Evolutionary conservation across 2,329 filamentous ascomycete genomes (phyloP).

Genomic region (Cladosporium velox): DNA sequence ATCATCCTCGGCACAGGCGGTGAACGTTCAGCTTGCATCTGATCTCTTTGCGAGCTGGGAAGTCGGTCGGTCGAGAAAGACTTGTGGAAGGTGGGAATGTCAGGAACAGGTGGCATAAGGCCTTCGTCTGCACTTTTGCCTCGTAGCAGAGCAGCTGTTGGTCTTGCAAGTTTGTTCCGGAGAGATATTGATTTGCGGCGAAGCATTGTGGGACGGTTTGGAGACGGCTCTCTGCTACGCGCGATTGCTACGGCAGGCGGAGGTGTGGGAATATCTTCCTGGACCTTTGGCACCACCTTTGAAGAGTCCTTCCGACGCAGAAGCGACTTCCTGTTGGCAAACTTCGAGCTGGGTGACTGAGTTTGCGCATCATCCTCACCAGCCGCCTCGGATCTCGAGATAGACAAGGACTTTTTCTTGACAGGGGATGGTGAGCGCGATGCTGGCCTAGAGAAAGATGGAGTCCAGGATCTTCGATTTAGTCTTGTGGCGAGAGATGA

Average conservation of each 20-base stretch:
- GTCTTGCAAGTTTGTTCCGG: slow-evolving; percentile 16
- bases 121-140: slow-evolving; percentile 17
- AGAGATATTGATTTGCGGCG: slow-evolving; percentile 17
- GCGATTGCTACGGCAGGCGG: background rate
- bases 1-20: slow-evolving; percentile 47
- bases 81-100: slow-evolving; percentile 47
- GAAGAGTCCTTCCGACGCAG: slow-evolving; percentile 24
- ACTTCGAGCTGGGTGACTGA: slow-evolving; percentile 8
- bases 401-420: slow-evolving; percentile 23
- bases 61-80: slow-evolving; percentile 54
- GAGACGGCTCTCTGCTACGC: slow-evolving; percentile 6
- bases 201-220: slow-evolving; percentile 11
- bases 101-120: slow-evolving; percentile 29
- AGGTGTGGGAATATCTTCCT: background rate
- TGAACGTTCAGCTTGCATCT: slow-evolving; percentile 39
- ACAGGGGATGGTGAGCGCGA: slow-evolving; percentile 38
- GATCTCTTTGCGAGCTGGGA: slow-evolving; percentile 40
- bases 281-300: slow-evolving; percentile 18
- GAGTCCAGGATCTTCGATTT: slow-evolving; percentile 35
- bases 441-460: slow-evolving; percentile 29
- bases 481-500: slow-evolving; percentile 18
- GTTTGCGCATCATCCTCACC: slow-evolving; percentile 16
- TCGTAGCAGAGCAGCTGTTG: slow-evolving; percentile 16
- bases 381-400: background rate
- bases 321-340: slow-evolving; percentile 22